Percentiles rank a stretch among this genome's conserved stretches.
phyloP scores from a whole-genome alignment of 1,139 yeast genomes.

The Waltiozyma sp. region DNA sequence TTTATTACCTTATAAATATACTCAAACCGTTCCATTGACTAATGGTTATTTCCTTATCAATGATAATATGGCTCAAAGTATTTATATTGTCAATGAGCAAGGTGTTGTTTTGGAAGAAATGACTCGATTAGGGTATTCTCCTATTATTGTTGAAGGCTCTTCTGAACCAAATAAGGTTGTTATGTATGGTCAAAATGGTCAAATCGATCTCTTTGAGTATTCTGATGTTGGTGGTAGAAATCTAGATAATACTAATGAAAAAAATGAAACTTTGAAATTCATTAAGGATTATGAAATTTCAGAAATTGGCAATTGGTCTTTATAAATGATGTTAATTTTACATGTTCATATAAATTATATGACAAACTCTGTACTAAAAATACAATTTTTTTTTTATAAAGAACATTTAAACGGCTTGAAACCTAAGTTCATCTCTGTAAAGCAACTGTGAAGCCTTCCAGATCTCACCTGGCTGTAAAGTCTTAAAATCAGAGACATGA shows the following conservation, averaged over 20 bases:
- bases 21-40: neutral
- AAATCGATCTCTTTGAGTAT: neutral
- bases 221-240: no score
- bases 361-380: no score
- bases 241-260: neutral
- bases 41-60: neutral
- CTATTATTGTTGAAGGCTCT: neutral
- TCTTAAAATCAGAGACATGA: conserved; percentile 57
- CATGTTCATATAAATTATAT: no score
- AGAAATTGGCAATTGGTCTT: neutral
- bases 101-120: neutral
- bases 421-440: conserved; percentile 26
- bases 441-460: conserved; percentile 64
- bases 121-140: neutral
- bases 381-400: no score
- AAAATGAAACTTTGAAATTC: neutral
- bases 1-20: neutral
- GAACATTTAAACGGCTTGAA: conserved; percentile 23
- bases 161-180: no score
- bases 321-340: no score
- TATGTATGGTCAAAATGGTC: neutral
- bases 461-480: conserved; percentile 51
- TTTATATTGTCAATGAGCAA: neutral
- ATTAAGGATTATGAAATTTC: neutral
- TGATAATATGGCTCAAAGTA: neutral